A percentile compares a stretch with the other conserved stretches of the same genome.
Evolutionary conservation across 345 rosid genomes (phyloP).

Genomic region (Murraya koenigii): DNA sequence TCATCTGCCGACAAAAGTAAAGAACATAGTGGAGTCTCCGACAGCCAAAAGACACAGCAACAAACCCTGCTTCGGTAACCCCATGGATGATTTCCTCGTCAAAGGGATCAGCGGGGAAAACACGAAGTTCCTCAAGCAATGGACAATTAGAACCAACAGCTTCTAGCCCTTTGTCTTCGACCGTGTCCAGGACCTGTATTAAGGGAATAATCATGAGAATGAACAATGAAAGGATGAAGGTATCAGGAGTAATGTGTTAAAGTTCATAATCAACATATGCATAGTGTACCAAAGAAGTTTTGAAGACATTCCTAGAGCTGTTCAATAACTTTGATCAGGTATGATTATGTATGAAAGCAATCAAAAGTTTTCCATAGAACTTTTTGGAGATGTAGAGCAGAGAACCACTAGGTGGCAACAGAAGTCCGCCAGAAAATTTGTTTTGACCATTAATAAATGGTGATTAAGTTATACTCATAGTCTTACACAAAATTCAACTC

Average conservation of each 20-base stretch:
- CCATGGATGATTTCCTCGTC: conserved; percentile 48
- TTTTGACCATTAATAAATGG: neutral
- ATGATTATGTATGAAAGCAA: neutral
- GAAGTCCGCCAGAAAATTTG: neutral
- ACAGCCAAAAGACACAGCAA: conserved; percentile 63
- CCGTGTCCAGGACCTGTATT: conserved; percentile 61
- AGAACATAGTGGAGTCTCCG: conserved; percentile 61
- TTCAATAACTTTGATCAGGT: neutral
- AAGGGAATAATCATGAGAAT: conserved; percentile 2
- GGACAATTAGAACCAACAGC: conserved; percentile 55
- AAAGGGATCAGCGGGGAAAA: conserved; percentile 66
- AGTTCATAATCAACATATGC: conserved; percentile 1
- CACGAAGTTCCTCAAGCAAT: conserved; percentile 67
- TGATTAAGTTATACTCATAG: neutral
- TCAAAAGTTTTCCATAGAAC: neutral
- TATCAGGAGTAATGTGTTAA: neutral
- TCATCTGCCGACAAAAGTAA: conserved; percentile 69
- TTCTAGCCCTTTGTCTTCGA: conserved; percentile 64
- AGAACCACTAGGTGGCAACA: neutral
- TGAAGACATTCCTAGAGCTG: neutral
- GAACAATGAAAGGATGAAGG: neutral
- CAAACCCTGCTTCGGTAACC: conserved; percentile 61
- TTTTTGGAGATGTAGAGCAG: neutral
- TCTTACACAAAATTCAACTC: neutral
- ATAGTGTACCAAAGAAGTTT: neutral